phyloP scores from a whole-genome alignment of 2,329 filamentous ascomycete species.

The Stagonosporopsis tanaceti region DNA sequence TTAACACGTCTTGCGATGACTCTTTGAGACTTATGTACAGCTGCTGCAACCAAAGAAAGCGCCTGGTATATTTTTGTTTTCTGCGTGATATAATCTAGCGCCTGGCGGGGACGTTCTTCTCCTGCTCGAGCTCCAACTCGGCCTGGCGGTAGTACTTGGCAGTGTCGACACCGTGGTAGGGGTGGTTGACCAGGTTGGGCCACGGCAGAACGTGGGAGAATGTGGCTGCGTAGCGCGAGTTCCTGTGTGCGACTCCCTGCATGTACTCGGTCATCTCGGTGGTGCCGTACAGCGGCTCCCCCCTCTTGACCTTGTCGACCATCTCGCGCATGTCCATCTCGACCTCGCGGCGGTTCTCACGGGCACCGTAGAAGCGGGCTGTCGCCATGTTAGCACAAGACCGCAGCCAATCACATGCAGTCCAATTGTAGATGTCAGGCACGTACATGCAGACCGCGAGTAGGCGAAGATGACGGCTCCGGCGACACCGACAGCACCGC shows the following conservation, averaged over 20 bases:
- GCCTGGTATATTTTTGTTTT: conserved; percentile 22
- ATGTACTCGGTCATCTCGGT: conserved; percentile 82
- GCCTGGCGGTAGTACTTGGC: conserved; percentile 98
- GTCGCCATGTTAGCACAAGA: conserved; percentile 13
- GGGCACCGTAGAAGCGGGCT: conserved; percentile 97
- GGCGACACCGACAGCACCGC: conserved; percentile 73
- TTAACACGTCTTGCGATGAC: conserved; percentile 41
- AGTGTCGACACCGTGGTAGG: conserved; percentile 88
- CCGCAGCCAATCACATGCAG: neutral
- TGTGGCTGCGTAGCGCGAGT: conserved; percentile 88
- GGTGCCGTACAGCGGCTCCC: conserved; percentile 86
- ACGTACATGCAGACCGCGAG: conserved; percentile 82
- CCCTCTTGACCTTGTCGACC: conserved; percentile 93
- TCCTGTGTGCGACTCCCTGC: conserved; percentile 90
- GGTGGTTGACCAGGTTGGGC: conserved; percentile 98
- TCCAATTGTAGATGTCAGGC: conserved; percentile 1
- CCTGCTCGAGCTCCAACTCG: conserved; percentile 89
- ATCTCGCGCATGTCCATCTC: conserved; percentile 99
- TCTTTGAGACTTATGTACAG: conserved; percentile 39
- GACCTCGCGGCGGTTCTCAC: conserved; percentile 88
- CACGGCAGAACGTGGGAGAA: conserved; percentile 88
- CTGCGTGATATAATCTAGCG: conserved; percentile 9
- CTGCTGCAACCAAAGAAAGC: conserved; percentile 30
- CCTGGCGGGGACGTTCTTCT: conserved; percentile 52
- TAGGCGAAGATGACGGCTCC: conserved; percentile 89